A percentile compares a stretch with the other conserved stretches of the same genome.
Evolutionary conservation across 768 basidiomycete genomes (phyloP).

Genomic region (Wakefieldia striispora): DNA sequence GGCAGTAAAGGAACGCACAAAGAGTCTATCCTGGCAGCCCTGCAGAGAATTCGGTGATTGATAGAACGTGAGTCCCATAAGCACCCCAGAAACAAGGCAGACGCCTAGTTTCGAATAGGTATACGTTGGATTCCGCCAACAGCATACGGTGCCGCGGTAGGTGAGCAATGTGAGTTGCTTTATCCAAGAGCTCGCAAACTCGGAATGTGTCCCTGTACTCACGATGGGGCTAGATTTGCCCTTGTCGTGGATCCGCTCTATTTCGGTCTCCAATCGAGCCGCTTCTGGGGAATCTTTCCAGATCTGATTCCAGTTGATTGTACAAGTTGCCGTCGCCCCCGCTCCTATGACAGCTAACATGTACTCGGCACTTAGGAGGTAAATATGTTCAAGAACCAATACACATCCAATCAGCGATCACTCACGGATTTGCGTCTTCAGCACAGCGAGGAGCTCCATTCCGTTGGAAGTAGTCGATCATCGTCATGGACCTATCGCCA

Average conservation of each 20-base stretch:
- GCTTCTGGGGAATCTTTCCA: constrained; percentile 49
- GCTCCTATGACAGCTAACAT: constrained; percentile 57
- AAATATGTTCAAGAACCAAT: not conserved
- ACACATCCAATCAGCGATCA: not conserved
- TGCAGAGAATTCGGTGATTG: constrained; percentile 36
- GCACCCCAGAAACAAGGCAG: constrained; percentile 32
- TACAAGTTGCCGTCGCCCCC: constrained; percentile 45
- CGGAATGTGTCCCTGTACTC: constrained; percentile 22
- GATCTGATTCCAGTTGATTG: constrained; percentile 48
- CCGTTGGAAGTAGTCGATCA: constrained; percentile 24
- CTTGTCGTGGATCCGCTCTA: constrained; percentile 43
- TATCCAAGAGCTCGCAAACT: constrained; percentile 39
- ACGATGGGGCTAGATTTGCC: constrained; percentile 22
- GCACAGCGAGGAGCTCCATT: constrained; percentile 21
- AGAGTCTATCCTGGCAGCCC: constrained; percentile 43
- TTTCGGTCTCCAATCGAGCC: constrained; percentile 35
- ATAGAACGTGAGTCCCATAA: constrained; percentile 46
- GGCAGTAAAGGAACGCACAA: constrained; percentile 26
- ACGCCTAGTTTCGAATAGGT: constrained; percentile 39
- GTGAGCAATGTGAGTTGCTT: constrained; percentile 35
- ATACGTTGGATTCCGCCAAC: constrained; percentile 44
- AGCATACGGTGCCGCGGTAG: constrained; percentile 30
- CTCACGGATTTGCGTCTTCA: constrained; percentile 25
- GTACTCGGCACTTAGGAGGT: constrained; percentile 39
- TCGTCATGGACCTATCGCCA: constrained; percentile 19